Evolutionary conservation across 1,284 basidiomycete species (phyloP).

Genomic region (Naganishia cerealis): DNA sequence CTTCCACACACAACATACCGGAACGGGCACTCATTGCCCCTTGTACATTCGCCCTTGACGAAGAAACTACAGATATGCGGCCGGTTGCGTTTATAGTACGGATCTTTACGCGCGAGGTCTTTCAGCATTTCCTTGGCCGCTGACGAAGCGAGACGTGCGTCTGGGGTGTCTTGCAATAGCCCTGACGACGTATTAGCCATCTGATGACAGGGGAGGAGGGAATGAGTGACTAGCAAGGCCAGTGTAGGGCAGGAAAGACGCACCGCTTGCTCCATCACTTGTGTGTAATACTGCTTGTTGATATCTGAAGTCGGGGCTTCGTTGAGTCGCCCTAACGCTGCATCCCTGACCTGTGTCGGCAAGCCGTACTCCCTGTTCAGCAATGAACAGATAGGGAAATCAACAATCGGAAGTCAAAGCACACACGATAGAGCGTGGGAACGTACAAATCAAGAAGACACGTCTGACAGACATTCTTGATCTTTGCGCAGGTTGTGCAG

Average conservation of each 20-base stretch:
- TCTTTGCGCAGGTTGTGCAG: conserved; percentile 97
- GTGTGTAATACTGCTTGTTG: conserved; percentile 93
- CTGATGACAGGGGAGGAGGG: conserved; percentile 21
- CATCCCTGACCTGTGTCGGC: conserved; percentile 95
- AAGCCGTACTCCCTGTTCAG: conserved; percentile 73
- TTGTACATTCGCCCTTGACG: conserved; percentile 88
- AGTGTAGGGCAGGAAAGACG: neutral
- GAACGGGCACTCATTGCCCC: conserved; percentile 90
- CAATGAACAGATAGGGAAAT: neutral
- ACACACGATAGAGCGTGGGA: neutral
- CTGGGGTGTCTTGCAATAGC: conserved; percentile 44
- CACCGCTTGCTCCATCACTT: conserved; percentile 75
- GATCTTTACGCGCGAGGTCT: conserved; percentile 85
- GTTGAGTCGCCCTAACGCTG: conserved; percentile 80
- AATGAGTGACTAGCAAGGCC: neutral
- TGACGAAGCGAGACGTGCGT: conserved; percentile 67
- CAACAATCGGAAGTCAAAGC: neutral
- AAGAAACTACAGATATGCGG: conserved; percentile 95
- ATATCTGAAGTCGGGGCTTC: conserved; percentile 93
- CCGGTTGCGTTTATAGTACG: conserved; percentile 93
- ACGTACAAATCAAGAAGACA: conserved; percentile 80
- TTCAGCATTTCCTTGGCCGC: conserved; percentile 95
- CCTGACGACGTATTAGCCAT: conserved; percentile 52
- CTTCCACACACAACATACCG: conserved; percentile 55
- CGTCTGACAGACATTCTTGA: conserved; percentile 98